Percentiles rank a stretch among this genome's conserved stretches.
These are phyloP conservation scores for Penicillium sp. DNA, from an alignment of 2,329 filamentous ascomycete species.

Conservation along the genomic window DNA sequence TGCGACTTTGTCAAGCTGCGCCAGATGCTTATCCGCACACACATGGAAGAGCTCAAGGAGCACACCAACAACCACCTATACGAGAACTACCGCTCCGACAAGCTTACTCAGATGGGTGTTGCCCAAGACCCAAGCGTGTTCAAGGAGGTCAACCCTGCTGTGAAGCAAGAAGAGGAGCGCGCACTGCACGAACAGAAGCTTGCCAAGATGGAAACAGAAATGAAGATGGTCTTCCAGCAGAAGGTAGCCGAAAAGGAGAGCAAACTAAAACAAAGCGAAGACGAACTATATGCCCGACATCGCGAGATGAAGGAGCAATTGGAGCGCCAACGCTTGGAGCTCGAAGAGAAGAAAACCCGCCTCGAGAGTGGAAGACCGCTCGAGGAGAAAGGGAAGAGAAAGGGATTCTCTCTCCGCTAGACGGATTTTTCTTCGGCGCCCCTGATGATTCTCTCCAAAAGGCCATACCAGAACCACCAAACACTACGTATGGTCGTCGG, in stretches of 20 bases:
- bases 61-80: slow-evolving; percentile 99
- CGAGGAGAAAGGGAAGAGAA: slow-evolving; percentile 98
- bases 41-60: slow-evolving; percentile 99
- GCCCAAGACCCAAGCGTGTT: slow-evolving; percentile 98
- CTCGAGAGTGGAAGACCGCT: slow-evolving; percentile 94
- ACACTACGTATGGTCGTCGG: slow-evolving; percentile 28
- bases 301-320: slow-evolving; percentile 99
- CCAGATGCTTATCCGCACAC: slow-evolving; percentile 99
- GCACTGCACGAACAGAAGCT: slow-evolving; percentile 99
- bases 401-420: slow-evolving; percentile 99
- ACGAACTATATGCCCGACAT: slow-evolving; percentile 96
- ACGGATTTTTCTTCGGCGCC: slow-evolving; percentile 14
- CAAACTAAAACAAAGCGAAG: slow-evolving; percentile 99
- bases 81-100: slow-evolving; percentile 99
- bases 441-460: slow-evolving; percentile 21
- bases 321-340: slow-evolving; percentile 88
- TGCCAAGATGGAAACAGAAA: slow-evolving; percentile 99
- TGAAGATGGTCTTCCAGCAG: slow-evolving; percentile 99
- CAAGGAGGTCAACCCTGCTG: slow-evolving; percentile 99
- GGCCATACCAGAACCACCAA: slow-evolving; percentile 25
- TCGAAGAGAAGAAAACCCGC: slow-evolving; percentile 97
- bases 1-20: slow-evolving; percentile 99
- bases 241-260: slow-evolving; percentile 99
- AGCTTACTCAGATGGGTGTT: slow-evolving; percentile 97
- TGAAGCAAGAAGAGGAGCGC: slow-evolving; percentile 99